Evolutionary conservation across 1,139 yeast genomes (phyloP).

Genomic region (Geotrichum restrictum): DNA sequence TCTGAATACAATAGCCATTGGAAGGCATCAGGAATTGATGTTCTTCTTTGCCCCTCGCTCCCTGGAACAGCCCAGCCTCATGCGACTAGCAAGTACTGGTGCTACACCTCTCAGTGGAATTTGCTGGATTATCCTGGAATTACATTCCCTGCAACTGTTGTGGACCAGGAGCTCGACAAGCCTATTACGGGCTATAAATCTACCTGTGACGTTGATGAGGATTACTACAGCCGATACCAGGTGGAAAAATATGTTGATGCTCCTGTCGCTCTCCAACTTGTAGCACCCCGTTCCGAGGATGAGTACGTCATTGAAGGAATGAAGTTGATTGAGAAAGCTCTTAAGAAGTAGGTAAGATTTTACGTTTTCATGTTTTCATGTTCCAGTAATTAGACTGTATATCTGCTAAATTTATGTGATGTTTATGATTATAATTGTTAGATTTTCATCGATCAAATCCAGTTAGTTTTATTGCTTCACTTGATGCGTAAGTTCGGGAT

Average conservation of each 20-base stretch:
- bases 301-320: slow-evolving; percentile 28
- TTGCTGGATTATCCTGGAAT: slow-evolving; percentile 51
- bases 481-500: too few relatives aligned
- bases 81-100: slow-evolving; percentile 67
- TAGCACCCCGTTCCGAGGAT: slow-evolving; percentile 43
- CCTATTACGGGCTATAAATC: slow-evolving; percentile 32
- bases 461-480: too few relatives aligned
- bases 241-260: slow-evolving; percentile 43
- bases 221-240: slow-evolving; percentile 33
- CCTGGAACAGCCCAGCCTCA: slow-evolving; percentile 69
- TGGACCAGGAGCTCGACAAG: slow-evolving; percentile 42
- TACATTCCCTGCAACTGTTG: slow-evolving; percentile 51
- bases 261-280: slow-evolving; percentile 44
- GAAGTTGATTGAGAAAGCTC: neutral
- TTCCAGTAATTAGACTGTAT: too few relatives aligned
- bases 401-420: too few relatives aligned
- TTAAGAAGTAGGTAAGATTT: neutral
- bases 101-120: slow-evolving; percentile 50
- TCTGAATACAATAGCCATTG: slow-evolving; percentile 38
- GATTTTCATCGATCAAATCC: too few relatives aligned
- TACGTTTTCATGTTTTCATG: too few relatives aligned
- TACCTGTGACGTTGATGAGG: slow-evolving; percentile 33
- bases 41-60: slow-evolving; percentile 63
- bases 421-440: too few relatives aligned
- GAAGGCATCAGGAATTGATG: slow-evolving; percentile 57